Conservation (phyloP, 1,284 basidiomycete species). For the Austroboletus novae-zelandiae region DNA sequence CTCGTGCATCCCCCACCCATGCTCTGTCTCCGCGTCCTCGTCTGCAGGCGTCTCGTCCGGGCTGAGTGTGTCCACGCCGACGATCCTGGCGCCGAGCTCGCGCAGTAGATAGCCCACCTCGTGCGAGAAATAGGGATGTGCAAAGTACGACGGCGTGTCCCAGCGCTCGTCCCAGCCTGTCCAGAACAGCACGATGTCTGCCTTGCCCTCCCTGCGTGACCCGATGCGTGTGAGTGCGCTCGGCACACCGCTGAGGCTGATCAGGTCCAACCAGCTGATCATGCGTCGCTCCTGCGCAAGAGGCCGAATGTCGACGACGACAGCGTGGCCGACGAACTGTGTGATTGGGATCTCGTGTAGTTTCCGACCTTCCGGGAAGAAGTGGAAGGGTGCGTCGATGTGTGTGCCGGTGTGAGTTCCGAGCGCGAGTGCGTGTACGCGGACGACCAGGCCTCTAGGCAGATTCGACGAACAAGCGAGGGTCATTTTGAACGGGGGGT, state of each 20-base stretch:
- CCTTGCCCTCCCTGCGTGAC: constrained; percentile 34
- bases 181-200: constrained; percentile 46
- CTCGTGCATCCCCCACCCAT: constrained; percentile 47
- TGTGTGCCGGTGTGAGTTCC: constrained; percentile 56
- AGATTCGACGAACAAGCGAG: constrained; percentile 8
- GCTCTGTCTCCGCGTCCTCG: constrained; percentile 6
- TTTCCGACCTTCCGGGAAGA: constrained; percentile 50
- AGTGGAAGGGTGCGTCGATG: constrained; percentile 73
- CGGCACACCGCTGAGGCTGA: not conserved
- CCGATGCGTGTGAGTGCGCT: constrained; percentile 17
- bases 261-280: constrained; percentile 52
- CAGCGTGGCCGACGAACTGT: constrained; percentile 48
- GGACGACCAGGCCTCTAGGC: constrained; percentile 11
- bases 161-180: constrained; percentile 64
- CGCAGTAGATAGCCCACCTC: constrained; percentile 51
- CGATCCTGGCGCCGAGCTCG: constrained; percentile 47
- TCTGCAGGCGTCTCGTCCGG: constrained; percentile 56
- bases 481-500: constrained; percentile 24
- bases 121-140: constrained; percentile 61
- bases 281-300: constrained; percentile 38
- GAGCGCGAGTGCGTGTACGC: constrained; percentile 27
- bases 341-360: constrained; percentile 55
- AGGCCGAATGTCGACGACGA: constrained; percentile 48
- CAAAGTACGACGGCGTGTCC: constrained; percentile 49
- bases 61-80: constrained; percentile 63